Evolutionary conservation across 2,329 filamentous ascomycete genomes (phyloP), one percentile per base, ranked within the genome.

Genomic region (Calonectria ilicicola): DNA sequence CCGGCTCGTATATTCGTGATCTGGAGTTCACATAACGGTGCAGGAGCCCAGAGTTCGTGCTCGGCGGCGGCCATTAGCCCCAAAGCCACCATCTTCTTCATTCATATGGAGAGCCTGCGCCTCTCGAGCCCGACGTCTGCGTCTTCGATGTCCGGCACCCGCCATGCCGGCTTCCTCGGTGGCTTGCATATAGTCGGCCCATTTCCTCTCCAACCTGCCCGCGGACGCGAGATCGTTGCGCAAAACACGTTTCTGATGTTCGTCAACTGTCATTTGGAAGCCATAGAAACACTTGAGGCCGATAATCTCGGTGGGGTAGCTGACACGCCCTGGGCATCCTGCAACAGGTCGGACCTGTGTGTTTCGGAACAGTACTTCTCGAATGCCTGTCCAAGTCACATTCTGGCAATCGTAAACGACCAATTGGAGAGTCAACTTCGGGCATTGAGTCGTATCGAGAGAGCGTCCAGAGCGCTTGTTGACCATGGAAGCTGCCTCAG

Each of bases 181-280:
- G 19, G 94, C 92, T 85, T 97, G 94, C 95, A 98, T 98, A 83
- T 95, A 98, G 67, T 97, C 94, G 0, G 93, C 93, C 96, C 96
- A 98, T 82, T 96, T 97, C 75, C 92, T 89, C 86, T 98, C 96
- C 23, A 98, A 87, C n/a, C 94, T 88, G 44, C 88, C 89, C 0
- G 97, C 97, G 1, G 94, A 89, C 0, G 88, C 87, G 71, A 95
- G 89, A 74, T 98, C 94, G 8, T 95, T 95, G 5, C 91, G 88
- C 65, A 98, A 83, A 0, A 98, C 94, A 5, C 96, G 91, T 85
- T 96, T 96, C 66, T 92, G 95, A 83, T 98, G 96, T 82, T 98
- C 95, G 77, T 98, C 94, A 5, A 98, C 95, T 0, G 95, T 98
- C 85, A 95, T 94, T 84, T 98, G 96, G 91, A 95, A 98, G 49